Percentiles rank a stretch among this genome's conserved stretches.
These are phyloP conservation scores for Colletotrichum musae DNA, from an alignment of 2,329 filamentous ascomycete species.

Conservation along the genomic window DNA sequence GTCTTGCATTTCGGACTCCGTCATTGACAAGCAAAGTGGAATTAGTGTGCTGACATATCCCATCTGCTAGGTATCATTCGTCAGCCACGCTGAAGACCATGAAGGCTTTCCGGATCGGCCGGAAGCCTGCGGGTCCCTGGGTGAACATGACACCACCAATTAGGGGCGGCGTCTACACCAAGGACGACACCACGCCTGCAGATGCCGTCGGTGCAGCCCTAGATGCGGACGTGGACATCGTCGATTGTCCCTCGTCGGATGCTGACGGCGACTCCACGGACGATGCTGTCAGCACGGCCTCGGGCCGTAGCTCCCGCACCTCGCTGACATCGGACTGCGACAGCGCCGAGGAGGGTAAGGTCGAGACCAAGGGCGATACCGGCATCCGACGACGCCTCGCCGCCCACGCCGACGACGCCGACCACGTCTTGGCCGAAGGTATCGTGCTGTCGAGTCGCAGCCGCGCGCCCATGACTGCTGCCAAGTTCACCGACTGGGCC, in stretches of 20 bases:
- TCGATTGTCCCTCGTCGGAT: constrained; percentile 35
- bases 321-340: constrained; percentile 41
- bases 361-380: constrained; percentile 12
- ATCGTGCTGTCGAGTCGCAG: constrained; percentile 27
- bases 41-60: constrained; percentile 47
- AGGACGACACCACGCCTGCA: constrained; percentile 39
- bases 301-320: constrained; percentile 38
- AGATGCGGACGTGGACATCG: constrained; percentile 26
- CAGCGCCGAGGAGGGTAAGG: constrained; percentile 32
- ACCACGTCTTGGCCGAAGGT: neutral
- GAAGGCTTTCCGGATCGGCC: constrained; percentile 73
- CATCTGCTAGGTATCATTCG: constrained; percentile 68
- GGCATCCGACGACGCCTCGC: constrained; percentile 36
- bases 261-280: constrained; percentile 35
- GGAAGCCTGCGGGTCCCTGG: constrained; percentile 68
- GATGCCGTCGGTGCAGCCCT: constrained; percentile 10
- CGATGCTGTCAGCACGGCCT: constrained; percentile 36
- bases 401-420: constrained; percentile 7
- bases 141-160: constrained; percentile 73
- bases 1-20: constrained; percentile 24
- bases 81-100: constrained; percentile 67
- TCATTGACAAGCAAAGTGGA: constrained; percentile 30
- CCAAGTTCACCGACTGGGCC: constrained; percentile 53
- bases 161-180: constrained; percentile 60
- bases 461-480: constrained; percentile 33